phyloP scores from a whole-genome alignment of 192 early-diverging fungal genomes.

The Backusella liffmaniae region DNA sequence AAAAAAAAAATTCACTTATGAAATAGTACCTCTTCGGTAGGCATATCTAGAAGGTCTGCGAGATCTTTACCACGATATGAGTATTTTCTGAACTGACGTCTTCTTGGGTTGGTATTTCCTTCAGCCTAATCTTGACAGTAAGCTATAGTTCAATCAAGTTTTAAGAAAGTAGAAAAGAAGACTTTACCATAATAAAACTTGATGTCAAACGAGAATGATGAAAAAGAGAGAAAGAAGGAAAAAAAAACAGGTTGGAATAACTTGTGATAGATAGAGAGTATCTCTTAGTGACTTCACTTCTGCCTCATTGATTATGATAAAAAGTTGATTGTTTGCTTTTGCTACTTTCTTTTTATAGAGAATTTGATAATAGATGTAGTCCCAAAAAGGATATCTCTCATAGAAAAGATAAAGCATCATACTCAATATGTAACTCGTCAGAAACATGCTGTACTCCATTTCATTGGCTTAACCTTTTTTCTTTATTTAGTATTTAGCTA shows the following conservation, averaged over 20 bases:
- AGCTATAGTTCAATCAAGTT: not conserved
- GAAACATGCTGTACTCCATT: too few species aligned
- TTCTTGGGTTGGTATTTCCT: slow-evolving; percentile 51
- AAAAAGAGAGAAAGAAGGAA: not conserved
- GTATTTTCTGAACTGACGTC: slow-evolving; percentile 96
- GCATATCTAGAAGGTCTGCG: slow-evolving; percentile 90
- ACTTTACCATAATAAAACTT: not conserved
- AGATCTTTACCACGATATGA: slow-evolving; percentile 97
- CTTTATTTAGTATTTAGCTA: too few species aligned
- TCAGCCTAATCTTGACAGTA: slow-evolving; percentile 19
- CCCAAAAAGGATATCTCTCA: too few species aligned
- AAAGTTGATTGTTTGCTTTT: not conserved
- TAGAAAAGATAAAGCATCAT: too few species aligned
- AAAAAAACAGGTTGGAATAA: not conserved
- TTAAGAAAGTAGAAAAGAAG: not conserved
- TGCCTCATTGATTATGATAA: not conserved
- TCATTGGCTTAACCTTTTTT: too few species aligned
- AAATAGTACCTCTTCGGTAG: slow-evolving; percentile 66
- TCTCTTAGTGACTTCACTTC: not conserved
- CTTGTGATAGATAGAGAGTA: not conserved
- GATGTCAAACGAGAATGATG: not conserved
- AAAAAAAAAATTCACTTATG: not conserved
- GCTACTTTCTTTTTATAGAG: too few species aligned
- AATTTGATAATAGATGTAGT: too few species aligned
- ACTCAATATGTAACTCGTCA: too few species aligned